A percentile compares a stretch with the other conserved stretches of the same genome.
These are phyloP conservation scores for Geotrichum australiense DNA, from an alignment of 1,139 yeast genomes.

Conservation along the genomic window DNA sequence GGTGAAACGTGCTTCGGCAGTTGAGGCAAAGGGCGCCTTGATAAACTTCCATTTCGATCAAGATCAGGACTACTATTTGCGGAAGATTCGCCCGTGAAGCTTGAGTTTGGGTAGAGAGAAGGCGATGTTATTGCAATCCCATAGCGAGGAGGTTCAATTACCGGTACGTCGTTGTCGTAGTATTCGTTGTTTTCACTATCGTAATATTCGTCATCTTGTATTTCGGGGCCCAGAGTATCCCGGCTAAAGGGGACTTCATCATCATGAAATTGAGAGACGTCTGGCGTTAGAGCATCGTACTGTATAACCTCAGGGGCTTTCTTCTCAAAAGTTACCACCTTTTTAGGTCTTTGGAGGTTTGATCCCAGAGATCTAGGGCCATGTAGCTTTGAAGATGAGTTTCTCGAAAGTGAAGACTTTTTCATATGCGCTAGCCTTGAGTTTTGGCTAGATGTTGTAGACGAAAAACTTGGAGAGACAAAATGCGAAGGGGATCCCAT, in stretches of 20 bases:
- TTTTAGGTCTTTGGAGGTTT: constrained; percentile 21
- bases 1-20: constrained; percentile 10
- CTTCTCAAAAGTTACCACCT: constrained; percentile 33
- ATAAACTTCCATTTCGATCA: constrained; percentile 2
- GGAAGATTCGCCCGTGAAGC: background rate
- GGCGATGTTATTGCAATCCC: constrained; percentile 26
- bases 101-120: background rate
- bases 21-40: constrained; percentile 15
- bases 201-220: constrained; percentile 23
- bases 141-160: constrained; percentile 25
- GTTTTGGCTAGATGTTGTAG: constrained; percentile 2
- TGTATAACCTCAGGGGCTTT: constrained; percentile 37
- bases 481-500: background rate
- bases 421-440: constrained; percentile 12
- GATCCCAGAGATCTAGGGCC: constrained; percentile 29
- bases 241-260: constrained; percentile 19
- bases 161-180: constrained; percentile 17
- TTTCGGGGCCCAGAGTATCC: constrained; percentile 23
- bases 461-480: constrained; percentile 2
- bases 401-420: constrained; percentile 23
- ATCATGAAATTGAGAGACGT: constrained; percentile 30
- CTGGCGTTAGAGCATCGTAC: constrained; percentile 39
- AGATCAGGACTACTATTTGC: background rate
- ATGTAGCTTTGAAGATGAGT: constrained; percentile 28
- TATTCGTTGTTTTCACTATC: constrained; percentile 20